Conservation (phyloP, 1,284 basidiomycete species). For the Omphalotus olearius region DNA sequence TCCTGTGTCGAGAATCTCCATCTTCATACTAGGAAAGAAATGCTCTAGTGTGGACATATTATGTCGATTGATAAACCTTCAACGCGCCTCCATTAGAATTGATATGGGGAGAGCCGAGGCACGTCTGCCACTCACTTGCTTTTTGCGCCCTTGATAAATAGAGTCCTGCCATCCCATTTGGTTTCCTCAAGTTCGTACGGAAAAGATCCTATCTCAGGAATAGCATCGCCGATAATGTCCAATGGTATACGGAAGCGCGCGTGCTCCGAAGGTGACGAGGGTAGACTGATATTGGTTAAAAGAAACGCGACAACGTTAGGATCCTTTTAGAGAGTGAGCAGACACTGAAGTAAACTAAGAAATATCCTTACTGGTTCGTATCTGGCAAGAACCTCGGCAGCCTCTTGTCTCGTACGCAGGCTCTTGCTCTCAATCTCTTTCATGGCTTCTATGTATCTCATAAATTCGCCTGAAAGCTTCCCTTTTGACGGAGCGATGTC, state of each 20-base stretch:
- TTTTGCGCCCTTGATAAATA: slow-evolving; percentile 78
- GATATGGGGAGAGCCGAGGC: neutral
- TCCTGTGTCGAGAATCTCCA: slow-evolving; percentile 10
- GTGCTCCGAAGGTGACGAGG: slow-evolving; percentile 26
- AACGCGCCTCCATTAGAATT: neutral
- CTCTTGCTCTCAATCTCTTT: slow-evolving; percentile 53
- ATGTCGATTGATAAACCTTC: slow-evolving; percentile 7
- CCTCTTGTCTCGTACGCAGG: slow-evolving; percentile 59
- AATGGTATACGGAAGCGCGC: slow-evolving; percentile 73
- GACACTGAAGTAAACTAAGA: slow-evolving; percentile 11
- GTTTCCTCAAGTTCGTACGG: slow-evolving; percentile 59
- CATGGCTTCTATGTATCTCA: slow-evolving; percentile 69
- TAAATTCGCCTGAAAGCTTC: slow-evolving; percentile 61
- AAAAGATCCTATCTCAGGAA: slow-evolving; percentile 71
- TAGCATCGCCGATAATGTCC: slow-evolving; percentile 54
- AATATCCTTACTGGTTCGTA: slow-evolving; percentile 48
- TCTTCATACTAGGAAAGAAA: slow-evolving; percentile 8
- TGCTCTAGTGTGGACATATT: neutral
- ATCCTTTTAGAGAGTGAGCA: slow-evolving; percentile 42
- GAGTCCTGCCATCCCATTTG: slow-evolving; percentile 55
- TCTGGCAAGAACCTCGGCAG: slow-evolving; percentile 56
- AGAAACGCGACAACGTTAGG: slow-evolving; percentile 71
- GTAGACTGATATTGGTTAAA: slow-evolving; percentile 69
- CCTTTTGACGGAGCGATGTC: slow-evolving; percentile 77
- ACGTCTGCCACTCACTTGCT: slow-evolving; percentile 53